Evolutionary conservation across 2,329 filamentous ascomycete genomes (phyloP).

Genomic region (Exophiala mesophila): DNA sequence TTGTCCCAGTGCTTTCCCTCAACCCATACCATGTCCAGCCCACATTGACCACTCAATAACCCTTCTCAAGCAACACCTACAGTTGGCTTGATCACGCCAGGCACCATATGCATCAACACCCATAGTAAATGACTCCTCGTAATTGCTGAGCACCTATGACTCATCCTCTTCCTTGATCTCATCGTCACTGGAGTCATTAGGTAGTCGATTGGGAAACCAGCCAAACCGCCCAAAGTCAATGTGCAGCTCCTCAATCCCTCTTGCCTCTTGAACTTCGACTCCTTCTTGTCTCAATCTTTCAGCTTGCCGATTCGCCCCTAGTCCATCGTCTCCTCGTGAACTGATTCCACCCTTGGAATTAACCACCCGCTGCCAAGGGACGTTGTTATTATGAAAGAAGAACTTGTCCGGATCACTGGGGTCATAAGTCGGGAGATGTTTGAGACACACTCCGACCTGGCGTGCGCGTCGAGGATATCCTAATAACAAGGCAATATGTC

Average conservation of each 20-base stretch:
- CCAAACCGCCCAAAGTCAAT: slow-evolving; percentile 41
- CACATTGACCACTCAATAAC: too few species aligned
- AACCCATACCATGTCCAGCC: too few species aligned
- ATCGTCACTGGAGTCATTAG: slow-evolving; percentile 48
- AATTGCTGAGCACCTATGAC: too few species aligned
- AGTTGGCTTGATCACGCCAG: too few species aligned
- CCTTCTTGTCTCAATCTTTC: slow-evolving; percentile 38
- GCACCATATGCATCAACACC: not conserved
- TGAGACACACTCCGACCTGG: slow-evolving; percentile 86
- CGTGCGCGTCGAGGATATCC: slow-evolving; percentile 65
- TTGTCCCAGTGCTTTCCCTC: too few species aligned
- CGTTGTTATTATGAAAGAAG: slow-evolving; percentile 67
- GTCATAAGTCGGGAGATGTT: slow-evolving; percentile 64
- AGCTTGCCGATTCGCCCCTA: slow-evolving; percentile 38
- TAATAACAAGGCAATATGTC: slow-evolving; percentile 60
- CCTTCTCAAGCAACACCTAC: too few species aligned
- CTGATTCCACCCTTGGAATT: slow-evolving; percentile 84
- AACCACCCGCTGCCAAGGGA: slow-evolving; percentile 93
- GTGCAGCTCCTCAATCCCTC: slow-evolving; percentile 40
- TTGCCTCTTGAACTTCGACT: slow-evolving; percentile 37
- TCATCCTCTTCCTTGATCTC: slow-evolving; percentile 19
- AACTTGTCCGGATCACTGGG: slow-evolving; percentile 40
- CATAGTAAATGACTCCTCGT: not conserved
- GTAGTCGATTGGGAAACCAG: slow-evolving; percentile 48
- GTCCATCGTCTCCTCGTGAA: slow-evolving; percentile 48